Conservation (phyloP, 371 early-diverging fungal genomes). For the Mitosporidium daphniae region DNA sequence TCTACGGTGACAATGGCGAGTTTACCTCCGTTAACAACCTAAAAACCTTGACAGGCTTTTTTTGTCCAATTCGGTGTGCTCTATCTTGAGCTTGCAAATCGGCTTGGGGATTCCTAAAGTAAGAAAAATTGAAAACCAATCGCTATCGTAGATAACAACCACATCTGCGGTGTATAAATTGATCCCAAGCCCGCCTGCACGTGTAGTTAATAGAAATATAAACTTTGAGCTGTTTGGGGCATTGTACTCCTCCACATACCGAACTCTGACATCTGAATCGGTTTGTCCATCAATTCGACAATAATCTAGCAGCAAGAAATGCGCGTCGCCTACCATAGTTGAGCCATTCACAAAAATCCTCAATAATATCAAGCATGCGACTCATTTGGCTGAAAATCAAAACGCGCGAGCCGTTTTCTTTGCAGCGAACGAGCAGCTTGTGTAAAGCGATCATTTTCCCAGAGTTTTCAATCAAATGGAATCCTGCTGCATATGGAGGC, state of each 20-base stretch:
- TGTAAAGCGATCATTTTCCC: conserved; percentile 86
- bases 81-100: conserved; percentile 86
- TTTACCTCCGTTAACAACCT: conserved; percentile 55
- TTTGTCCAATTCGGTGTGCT: conserved; percentile 97
- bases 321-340: conserved; percentile 16
- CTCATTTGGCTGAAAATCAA: conserved; percentile 88
- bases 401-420: conserved; percentile 67
- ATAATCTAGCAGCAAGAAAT: conserved; percentile 23
- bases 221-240: conserved; percentile 50
- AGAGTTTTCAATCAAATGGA: conserved; percentile 44
- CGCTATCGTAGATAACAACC: conserved; percentile 85
- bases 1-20: conserved; percentile 7
- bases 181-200: conserved; percentile 93
- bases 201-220: conserved; percentile 78
- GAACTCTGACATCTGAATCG: conserved; percentile 53
- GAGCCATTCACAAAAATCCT: conserved; percentile 75
- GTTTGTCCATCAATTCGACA: conserved; percentile 93
- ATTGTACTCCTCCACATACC: conserved; percentile 77
- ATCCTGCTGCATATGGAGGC: conserved; percentile 80
- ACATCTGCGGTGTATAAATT: conserved; percentile 86
- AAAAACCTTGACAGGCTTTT: conserved; percentile 81
- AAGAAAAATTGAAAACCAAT: conserved; percentile 20
- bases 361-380: conserved; percentile 80
- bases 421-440: conserved; percentile 35
- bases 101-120: conserved; percentile 47